Conservation (phyloP, 345 rosid species). For the Rhizophora mangle region DNA sequence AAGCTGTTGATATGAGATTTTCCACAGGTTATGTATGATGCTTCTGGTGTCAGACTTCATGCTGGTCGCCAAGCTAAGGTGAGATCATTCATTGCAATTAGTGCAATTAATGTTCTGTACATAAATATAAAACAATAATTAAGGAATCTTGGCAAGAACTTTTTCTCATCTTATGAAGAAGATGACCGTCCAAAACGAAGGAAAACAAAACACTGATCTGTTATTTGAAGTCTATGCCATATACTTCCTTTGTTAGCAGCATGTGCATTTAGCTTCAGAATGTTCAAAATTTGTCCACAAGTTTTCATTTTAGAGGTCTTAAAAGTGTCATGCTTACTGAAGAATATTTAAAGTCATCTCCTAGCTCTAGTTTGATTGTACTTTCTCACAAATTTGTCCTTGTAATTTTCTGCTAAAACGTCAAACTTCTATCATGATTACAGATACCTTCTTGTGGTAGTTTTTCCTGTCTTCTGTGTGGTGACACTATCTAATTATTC, state of each 20-base stretch:
- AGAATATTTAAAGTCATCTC: background rate
- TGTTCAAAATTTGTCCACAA: too few relatives aligned
- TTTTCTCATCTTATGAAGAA: background rate
- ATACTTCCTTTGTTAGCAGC: too few relatives aligned
- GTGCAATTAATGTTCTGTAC: background rate
- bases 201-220: background rate
- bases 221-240: background rate
- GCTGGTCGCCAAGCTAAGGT: slow-evolving; percentile 75
- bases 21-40: slow-evolving; percentile 72
- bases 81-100: slow-evolving; percentile 13
- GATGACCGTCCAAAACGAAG: background rate
- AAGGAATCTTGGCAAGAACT: slow-evolving; percentile 2
- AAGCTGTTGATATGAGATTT: background rate
- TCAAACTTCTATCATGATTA: background rate
- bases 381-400: background rate
- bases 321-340: background rate
- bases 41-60: slow-evolving; percentile 63
- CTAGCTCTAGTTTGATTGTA: background rate
- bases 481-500: background rate
- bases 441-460: too few relatives aligned
- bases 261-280: too few relatives aligned
- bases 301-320: background rate
- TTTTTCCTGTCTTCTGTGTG: background rate
- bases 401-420: background rate
- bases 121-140: background rate